Evolutionary conservation across 768 basidiomycete species (phyloP).

Genomic region (Russula virescens): DNA sequence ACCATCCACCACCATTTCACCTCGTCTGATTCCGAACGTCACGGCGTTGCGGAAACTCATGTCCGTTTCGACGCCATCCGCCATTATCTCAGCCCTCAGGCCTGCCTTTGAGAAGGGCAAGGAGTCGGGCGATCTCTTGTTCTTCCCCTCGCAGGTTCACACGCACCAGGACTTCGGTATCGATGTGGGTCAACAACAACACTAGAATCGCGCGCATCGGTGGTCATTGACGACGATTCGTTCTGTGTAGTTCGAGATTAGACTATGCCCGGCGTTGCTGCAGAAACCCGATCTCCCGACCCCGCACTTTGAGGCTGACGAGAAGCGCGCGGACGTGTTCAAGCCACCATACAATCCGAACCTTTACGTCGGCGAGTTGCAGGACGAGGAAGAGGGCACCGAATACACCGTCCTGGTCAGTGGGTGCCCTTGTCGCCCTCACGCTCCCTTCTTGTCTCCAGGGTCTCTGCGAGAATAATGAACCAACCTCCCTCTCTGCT

Average conservation of each 20-base stretch:
- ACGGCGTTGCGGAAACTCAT: constrained; percentile 6
- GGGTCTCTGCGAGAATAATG: background rate
- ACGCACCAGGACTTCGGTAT: constrained; percentile 56
- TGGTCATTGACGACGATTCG: background rate
- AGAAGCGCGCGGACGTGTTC: constrained; percentile 60
- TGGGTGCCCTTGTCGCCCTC: background rate
- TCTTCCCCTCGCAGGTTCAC: constrained; percentile 69
- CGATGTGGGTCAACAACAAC: constrained; percentile 45
- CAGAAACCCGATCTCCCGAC: constrained; percentile 60
- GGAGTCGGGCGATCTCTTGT: constrained; percentile 60
- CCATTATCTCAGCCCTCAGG: constrained; percentile 49
- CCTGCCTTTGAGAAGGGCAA: constrained; percentile 53
- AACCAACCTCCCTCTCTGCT: background rate
- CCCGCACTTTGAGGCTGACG: constrained; percentile 35
- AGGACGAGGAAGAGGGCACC: constrained; percentile 49
- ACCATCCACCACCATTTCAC: constrained; percentile 1
- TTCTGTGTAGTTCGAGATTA: constrained; percentile 67
- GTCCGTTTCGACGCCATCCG: constrained; percentile 5
- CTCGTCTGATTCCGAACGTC: constrained; percentile 1
- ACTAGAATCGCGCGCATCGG: background rate
- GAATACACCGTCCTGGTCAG: constrained; percentile 69
- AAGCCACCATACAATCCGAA: constrained; percentile 78
- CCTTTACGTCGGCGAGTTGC: constrained; percentile 70
- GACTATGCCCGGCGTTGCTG: constrained; percentile 78
- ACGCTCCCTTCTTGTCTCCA: background rate